Conservation (phyloP, 179 eudicot species). For the Silene coronaria region DNA sequence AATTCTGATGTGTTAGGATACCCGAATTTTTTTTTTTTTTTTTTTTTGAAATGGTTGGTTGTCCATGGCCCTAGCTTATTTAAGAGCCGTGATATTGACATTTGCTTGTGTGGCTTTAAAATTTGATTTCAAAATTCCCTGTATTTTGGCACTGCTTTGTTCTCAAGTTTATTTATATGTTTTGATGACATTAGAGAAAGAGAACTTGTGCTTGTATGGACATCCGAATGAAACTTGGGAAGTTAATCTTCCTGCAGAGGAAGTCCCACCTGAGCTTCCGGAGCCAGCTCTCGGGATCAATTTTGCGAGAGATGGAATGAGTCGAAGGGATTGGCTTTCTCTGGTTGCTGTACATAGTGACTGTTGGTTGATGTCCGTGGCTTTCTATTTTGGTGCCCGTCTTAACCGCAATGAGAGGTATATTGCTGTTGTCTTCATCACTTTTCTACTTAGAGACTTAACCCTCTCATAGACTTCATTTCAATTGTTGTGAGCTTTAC, state of each 20-base stretch:
- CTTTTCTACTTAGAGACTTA: not conserved
- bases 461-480: too few species aligned
- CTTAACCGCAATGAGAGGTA: slow-evolving; percentile 74
- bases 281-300: slow-evolving; percentile 53
- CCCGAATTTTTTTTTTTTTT: not conserved
- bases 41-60: not conserved
- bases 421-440: not conserved
- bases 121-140: not conserved
- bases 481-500: too few species aligned
- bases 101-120: not conserved
- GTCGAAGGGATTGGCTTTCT: slow-evolving; percentile 47
- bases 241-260: slow-evolving; percentile 51
- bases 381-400: slow-evolving; percentile 53
- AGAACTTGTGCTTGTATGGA: slow-evolving; percentile 50
- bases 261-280: slow-evolving; percentile 57
- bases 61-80: not conserved
- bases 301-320: slow-evolving; percentile 52
- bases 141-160: slow-evolving; percentile 2
- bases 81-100: not conserved
- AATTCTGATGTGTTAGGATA: not conserved
- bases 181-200: slow-evolving; percentile 55
- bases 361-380: slow-evolving; percentile 52
- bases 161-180: slow-evolving; percentile 9
- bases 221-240: slow-evolving; percentile 47
- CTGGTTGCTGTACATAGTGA: slow-evolving; percentile 54